These are phyloP conservation scores for Xylariales sp. DNA, from an alignment of 2,329 filamentous ascomycete species.

Conservation along the genomic window DNA sequence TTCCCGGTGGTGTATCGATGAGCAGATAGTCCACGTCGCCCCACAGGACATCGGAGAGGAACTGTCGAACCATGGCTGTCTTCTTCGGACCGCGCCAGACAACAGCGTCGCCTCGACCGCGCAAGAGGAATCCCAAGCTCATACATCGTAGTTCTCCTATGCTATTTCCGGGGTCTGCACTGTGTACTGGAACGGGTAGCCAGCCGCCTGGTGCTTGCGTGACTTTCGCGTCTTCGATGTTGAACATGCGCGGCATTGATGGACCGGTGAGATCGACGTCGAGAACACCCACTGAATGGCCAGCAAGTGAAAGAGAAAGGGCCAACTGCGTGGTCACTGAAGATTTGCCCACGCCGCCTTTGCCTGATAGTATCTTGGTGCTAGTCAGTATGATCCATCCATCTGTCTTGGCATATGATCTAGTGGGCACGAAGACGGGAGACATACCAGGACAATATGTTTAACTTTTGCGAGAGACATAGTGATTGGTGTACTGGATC, in stretches of 20 bases:
- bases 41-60: constrained; percentile 89
- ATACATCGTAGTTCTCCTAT: constrained; percentile 73
- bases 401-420: neutral
- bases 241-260: constrained; percentile 92
- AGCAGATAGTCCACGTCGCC: constrained; percentile 82
- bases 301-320: constrained; percentile 77
- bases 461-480: constrained; percentile 70
- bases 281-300: constrained; percentile 87
- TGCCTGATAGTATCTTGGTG: constrained; percentile 89
- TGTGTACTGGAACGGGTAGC: constrained; percentile 83
- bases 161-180: constrained; percentile 43
- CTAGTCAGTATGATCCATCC: too few relatives aligned
- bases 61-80: constrained; percentile 97
- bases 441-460: constrained; percentile 67
- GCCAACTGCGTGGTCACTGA: constrained; percentile 96
- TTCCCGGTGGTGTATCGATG: constrained; percentile 94
- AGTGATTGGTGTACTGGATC: constrained; percentile 11
- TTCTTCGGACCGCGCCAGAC: constrained; percentile 99
- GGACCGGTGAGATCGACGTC: constrained; percentile 95
- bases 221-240: constrained; percentile 83
- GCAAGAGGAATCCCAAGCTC: constrained; percentile 87
- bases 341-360: constrained; percentile 97
- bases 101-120: constrained; percentile 79
- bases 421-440: neutral
- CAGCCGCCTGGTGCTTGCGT: constrained; percentile 88